These are phyloP conservation scores for Tuber aestivum DNA, from an alignment of 495 filamentous ascomycete species.

Conservation along the genomic window DNA sequence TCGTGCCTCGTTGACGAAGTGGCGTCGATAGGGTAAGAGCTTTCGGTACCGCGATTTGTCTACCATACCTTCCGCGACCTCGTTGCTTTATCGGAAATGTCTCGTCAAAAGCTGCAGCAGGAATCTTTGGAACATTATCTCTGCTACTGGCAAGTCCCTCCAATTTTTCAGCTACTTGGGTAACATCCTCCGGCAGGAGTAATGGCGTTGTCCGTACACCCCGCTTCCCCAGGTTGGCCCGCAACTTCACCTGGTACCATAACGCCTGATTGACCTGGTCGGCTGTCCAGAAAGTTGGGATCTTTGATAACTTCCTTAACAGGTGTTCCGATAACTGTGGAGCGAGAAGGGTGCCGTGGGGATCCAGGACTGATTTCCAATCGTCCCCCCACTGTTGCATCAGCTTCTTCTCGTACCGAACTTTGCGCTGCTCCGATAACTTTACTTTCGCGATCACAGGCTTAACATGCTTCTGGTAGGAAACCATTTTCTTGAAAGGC, in stretches of 20 bases:
- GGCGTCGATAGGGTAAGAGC: too few species aligned
- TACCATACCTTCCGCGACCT: too few species aligned
- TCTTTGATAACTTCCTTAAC: background rate
- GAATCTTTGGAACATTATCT: background rate
- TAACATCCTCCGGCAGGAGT: background rate
- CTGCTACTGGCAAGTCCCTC: background rate
- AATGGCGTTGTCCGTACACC: background rate
- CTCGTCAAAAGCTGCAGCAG: background rate
- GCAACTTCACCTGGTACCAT: background rate
- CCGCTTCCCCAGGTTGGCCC: background rate
- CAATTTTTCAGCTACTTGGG: background rate
- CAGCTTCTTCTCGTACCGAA: too few species aligned
- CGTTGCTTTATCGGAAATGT: background rate
- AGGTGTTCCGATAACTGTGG: background rate
- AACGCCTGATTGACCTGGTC: background rate
- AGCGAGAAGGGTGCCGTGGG: too few species aligned
- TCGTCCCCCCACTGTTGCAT: too few species aligned
- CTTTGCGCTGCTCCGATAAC: too few species aligned
- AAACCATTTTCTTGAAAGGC: too few species aligned
- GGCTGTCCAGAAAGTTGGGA: background rate
- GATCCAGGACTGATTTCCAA: too few species aligned
- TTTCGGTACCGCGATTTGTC: too few species aligned
- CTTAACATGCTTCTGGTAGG: too few species aligned
- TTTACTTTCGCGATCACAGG: too few species aligned
- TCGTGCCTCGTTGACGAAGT: too few species aligned